Evolutionary conservation across 1,139 yeast species (phyloP).

Genomic region (Pneumocystis wakefieldiae): DNA sequence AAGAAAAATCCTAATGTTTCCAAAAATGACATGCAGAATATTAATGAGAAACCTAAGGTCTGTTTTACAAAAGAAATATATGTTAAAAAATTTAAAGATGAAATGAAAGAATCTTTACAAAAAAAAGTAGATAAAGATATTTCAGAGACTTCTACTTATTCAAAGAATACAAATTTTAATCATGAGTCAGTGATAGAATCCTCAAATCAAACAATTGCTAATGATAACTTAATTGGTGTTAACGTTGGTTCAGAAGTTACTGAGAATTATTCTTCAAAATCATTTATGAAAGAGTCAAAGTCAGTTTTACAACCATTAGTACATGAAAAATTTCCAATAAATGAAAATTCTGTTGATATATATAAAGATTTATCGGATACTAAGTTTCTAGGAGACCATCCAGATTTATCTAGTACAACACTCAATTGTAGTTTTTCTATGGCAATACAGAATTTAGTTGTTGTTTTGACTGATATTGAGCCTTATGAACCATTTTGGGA

Average conservation of each 20-base stretch:
- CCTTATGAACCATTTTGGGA: conserved; percentile 27
- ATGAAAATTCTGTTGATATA: conserved; percentile 1
- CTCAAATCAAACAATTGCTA: background rate
- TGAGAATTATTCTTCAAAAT: background rate
- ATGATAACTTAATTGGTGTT: background rate
- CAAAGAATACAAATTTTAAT: background rate
- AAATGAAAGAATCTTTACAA: background rate
- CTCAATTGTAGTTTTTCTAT: conserved; percentile 12
- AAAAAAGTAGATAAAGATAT: background rate
- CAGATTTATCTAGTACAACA: conserved; percentile 1
- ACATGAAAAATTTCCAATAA: conserved; percentile 1
- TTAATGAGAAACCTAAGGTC: background rate
- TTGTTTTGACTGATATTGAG: conserved; percentile 23
- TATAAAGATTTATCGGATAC: background rate
- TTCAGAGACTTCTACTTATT: background rate
- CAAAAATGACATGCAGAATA: background rate
- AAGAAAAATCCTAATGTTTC: background rate
- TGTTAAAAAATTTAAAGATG: background rate
- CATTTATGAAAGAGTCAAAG: background rate
- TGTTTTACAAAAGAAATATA: background rate
- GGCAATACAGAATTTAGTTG: conserved; percentile 20
- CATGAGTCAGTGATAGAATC: background rate
- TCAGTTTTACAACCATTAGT: background rate
- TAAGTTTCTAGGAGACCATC: background rate
- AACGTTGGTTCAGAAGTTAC: background rate